A percentile compares a stretch with the other conserved stretches of the same genome.
Evolutionary conservation across 2,329 filamentous ascomycete species (phyloP).

Genomic region (Bretziella fagacearum): DNA sequence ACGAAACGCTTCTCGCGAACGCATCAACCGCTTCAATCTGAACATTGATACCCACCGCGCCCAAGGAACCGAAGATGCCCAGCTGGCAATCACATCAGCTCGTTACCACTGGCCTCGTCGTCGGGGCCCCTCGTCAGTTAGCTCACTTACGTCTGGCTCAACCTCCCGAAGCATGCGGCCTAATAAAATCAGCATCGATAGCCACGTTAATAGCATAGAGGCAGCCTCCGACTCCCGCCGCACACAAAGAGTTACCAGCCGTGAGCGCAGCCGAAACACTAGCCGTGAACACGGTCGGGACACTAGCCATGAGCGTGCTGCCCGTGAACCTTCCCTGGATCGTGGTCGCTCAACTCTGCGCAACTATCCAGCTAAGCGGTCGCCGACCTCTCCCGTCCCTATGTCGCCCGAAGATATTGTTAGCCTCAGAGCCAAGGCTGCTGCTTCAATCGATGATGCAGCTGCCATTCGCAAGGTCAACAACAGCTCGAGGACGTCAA

Average conservation of each 20-base stretch:
- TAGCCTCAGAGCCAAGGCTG: slow-evolving; percentile 28
- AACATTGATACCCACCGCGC: slow-evolving; percentile 22
- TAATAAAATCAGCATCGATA: slow-evolving; percentile 52
- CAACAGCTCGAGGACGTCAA: slow-evolving; percentile 27
- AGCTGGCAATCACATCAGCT: slow-evolving; percentile 35
- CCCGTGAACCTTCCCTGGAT: slow-evolving; percentile 48
- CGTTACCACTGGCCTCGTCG: slow-evolving; percentile 40
- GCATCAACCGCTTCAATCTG: slow-evolving; percentile 39
- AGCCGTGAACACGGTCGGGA: slow-evolving; percentile 1
- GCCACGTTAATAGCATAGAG: slow-evolving; percentile 76
- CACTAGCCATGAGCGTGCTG: slow-evolving; percentile 26
- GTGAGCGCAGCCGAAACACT: background rate
- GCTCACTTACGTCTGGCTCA: slow-evolving; percentile 40
- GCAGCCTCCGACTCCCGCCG: slow-evolving; percentile 45
- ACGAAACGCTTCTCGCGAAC: slow-evolving; percentile 57
- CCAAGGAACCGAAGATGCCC: slow-evolving; percentile 16
- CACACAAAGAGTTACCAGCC: background rate
- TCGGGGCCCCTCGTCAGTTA: slow-evolving; percentile 35
- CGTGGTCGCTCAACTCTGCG: slow-evolving; percentile 49
- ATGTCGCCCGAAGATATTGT: slow-evolving; percentile 84
- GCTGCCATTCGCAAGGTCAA: slow-evolving; percentile 14
- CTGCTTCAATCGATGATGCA: slow-evolving; percentile 14
- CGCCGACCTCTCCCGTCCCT: slow-evolving; percentile 78
- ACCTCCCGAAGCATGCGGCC: slow-evolving; percentile 31
- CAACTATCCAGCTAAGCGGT: slow-evolving; percentile 59